A percentile compares a stretch with the other conserved stretches of the same genome.
Evolutionary conservation across 768 basidiomycete genomes (phyloP).

Genomic region (Phylloporus rhodoxanthus): DNA sequence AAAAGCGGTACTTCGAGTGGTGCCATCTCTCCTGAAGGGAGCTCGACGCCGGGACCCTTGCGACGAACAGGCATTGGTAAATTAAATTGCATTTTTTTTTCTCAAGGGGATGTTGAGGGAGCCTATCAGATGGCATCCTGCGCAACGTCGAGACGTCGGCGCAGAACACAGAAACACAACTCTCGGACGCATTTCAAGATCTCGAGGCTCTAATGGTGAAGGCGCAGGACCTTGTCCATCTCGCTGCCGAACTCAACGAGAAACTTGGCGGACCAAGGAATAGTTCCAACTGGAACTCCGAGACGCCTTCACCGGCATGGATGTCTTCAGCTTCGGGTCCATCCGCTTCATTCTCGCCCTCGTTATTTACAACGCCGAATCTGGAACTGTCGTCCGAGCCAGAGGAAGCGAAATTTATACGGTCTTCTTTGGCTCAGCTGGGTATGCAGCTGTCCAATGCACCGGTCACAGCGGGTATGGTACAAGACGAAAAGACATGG

Average conservation of each 20-base stretch:
- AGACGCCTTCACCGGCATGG: conserved; percentile 11
- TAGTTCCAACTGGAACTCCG: conserved; percentile 2
- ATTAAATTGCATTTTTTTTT: neutral
- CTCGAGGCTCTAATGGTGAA: conserved; percentile 87
- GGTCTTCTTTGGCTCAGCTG: conserved; percentile 82
- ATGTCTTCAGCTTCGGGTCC: conserved; percentile 17
- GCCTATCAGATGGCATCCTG: conserved; percentile 67
- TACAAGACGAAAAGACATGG: conserved; percentile 75
- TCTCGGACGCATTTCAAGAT: conserved; percentile 77
- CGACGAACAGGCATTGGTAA: conserved; percentile 29
- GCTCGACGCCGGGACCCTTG: conserved; percentile 10
- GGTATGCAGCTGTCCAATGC: conserved; percentile 74
- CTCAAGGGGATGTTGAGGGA: conserved; percentile 4
- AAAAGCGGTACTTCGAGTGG: conserved; percentile 22
- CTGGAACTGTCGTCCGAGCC: conserved; percentile 49
- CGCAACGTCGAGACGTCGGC: conserved; percentile 65
- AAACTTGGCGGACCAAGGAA: conserved; percentile 51
- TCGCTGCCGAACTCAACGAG: conserved; percentile 84
- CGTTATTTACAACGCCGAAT: conserved; percentile 23
- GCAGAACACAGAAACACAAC: conserved; percentile 54
- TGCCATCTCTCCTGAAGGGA: conserved; percentile 12
- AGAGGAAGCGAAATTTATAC: conserved; percentile 82
- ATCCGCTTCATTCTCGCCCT: conserved; percentile 17
- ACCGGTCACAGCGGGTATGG: conserved; percentile 87
- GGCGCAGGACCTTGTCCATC: conserved; percentile 86